phyloP scores from a whole-genome alignment of 345 rosid genomes.

The Eucalyptus pauciflora region DNA sequence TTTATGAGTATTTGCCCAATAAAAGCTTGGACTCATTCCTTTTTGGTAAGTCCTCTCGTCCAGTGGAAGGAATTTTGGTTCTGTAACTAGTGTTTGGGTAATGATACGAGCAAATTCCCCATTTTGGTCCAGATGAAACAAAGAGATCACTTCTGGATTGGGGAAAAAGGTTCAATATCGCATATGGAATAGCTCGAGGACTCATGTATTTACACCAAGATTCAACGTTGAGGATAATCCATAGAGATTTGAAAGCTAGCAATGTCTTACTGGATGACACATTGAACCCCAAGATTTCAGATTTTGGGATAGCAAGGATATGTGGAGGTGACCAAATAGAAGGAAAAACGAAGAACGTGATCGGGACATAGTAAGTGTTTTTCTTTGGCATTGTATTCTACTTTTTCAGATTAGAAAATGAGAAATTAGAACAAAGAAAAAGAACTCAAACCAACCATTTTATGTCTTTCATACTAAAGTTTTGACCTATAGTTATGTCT shows the following conservation, averaged over 20 bases:
- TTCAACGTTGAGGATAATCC: background rate
- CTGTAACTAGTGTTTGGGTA: background rate
- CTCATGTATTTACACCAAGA: slow-evolving; percentile 7
- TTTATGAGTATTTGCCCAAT: slow-evolving; percentile 44
- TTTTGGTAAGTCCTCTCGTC: slow-evolving; percentile 5
- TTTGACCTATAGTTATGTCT: background rate
- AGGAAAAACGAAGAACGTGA: background rate
- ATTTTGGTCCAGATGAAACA: background rate
- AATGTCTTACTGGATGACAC: background rate
- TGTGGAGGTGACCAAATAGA: background rate
- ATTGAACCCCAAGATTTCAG: slow-evolving; percentile 5
- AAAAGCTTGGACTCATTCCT: slow-evolving; percentile 26
- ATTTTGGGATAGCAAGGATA: slow-evolving; percentile 1
- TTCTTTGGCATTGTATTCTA: background rate
- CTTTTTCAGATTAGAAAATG: background rate
- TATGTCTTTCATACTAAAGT: background rate
- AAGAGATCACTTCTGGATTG: background rate
- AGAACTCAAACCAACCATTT: background rate
- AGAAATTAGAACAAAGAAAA: background rate
- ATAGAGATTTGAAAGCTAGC: slow-evolving; percentile 2
- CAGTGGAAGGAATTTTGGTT: background rate
- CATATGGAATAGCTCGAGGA: background rate
- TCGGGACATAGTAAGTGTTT: slow-evolving; percentile 4
- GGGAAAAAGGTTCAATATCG: background rate
- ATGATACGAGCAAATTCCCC: background rate